phyloP scores from a whole-genome alignment of 805 yeast genomes.

The Starmerella potacharoeniae region DNA sequence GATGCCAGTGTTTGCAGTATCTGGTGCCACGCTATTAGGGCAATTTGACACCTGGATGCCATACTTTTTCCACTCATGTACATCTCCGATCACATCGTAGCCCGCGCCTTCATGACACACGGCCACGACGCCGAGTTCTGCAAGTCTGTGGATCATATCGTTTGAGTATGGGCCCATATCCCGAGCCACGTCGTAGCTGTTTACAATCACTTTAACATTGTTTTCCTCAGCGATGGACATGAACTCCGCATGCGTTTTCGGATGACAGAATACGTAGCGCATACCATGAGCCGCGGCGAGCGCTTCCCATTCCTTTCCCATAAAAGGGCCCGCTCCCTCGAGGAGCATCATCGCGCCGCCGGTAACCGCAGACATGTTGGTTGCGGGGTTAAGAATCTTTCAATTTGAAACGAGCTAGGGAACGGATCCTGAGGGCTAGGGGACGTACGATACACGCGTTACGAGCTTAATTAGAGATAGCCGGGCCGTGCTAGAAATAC shows the following conservation, averaged over 20 bases:
- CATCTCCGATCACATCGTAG: conserved; percentile 40
- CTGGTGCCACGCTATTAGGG: conserved; percentile 40
- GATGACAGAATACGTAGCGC: conserved; percentile 4
- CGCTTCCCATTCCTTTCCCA: conserved; percentile 8
- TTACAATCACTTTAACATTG: conserved; percentile 15
- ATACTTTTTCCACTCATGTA: conserved; percentile 31
- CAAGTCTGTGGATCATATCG: conserved; percentile 15
- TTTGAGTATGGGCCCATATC: conserved; percentile 15
- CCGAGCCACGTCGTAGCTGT: conserved; percentile 17
- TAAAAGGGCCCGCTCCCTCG: conserved; percentile 6
- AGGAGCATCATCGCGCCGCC: conserved; percentile 4
- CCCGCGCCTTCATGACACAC: conserved; percentile 46
- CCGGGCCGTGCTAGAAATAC: too few relatives aligned
- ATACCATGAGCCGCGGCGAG: conserved; percentile 11
- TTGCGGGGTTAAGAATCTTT: not conserved
- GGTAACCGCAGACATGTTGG: not conserved
- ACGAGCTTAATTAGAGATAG: too few relatives aligned
- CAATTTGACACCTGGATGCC: conserved; percentile 42
- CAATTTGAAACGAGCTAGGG: too few relatives aligned
- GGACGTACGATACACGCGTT: too few relatives aligned
- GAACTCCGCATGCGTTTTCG: conserved; percentile 15
- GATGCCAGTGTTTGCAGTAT: conserved; percentile 47
- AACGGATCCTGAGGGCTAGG: too few relatives aligned
- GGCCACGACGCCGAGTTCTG: conserved; percentile 25
- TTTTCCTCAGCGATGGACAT: conserved; percentile 6